Conservation (phyloP, 768 basidiomycete genomes). For the Psilocybe cubensis region DNA sequence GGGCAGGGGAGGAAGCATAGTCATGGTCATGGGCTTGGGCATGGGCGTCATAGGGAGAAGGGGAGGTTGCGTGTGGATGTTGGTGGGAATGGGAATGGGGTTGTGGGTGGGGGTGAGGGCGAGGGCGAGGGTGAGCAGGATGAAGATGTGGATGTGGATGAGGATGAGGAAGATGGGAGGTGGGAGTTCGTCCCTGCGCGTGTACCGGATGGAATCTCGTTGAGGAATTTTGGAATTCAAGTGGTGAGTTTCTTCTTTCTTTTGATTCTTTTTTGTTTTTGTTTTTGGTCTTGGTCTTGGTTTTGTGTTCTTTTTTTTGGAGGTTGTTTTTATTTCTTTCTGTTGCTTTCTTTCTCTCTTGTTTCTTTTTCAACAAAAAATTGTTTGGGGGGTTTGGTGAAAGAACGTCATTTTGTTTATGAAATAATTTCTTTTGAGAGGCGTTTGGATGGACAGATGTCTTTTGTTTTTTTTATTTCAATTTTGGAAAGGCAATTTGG, state of each 20-base stretch:
- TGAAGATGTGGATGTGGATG: slow-evolving; percentile 2
- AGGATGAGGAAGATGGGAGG: slow-evolving; percentile 23
- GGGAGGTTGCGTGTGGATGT: background rate
- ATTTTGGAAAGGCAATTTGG: no score
- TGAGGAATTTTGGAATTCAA: slow-evolving; percentile 90
- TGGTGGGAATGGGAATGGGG: background rate
- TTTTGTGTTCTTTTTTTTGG: slow-evolving; percentile 3
- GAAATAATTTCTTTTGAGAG: no score
- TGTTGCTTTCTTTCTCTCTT: no score
- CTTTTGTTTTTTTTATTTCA: no score
- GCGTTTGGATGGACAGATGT: no score
- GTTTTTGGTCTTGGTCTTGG: slow-evolving; percentile 1
- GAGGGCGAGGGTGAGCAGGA: background rate
- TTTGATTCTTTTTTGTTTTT: slow-evolving; percentile 7
- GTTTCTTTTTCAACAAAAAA: no score
- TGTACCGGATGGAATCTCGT: slow-evolving; percentile 81
- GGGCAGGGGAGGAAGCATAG: slow-evolving; percentile 17
- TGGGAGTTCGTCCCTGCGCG: slow-evolving; percentile 73
- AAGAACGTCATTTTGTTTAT: no score
- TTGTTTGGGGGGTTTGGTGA: no score
- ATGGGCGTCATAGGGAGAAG: background rate
- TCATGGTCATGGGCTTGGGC: background rate
- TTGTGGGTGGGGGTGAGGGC: slow-evolving; percentile 4
- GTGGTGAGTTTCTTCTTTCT: slow-evolving; percentile 56
- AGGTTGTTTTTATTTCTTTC: no score